A percentile compares a stretch with the other conserved stretches of the same genome.
phyloP scores from a whole-genome alignment of 179 eudicot genomes.

The Heliamphora pulchella region DNA sequence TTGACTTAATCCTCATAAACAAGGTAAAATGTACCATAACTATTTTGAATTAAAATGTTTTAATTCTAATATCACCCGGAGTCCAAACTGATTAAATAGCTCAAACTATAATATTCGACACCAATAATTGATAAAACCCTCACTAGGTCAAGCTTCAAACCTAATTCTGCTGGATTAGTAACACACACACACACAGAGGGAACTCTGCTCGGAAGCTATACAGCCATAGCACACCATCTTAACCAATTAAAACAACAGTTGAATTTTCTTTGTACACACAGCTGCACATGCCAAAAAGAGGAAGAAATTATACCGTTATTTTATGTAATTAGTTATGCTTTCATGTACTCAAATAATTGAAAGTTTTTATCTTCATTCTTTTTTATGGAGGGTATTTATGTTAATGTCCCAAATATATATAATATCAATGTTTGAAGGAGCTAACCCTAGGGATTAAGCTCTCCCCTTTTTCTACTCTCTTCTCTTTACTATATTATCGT shows the following conservation, averaged over 20 bases:
- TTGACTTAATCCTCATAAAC: neutral
- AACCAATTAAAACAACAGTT: neutral
- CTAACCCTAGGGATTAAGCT: too few relatives aligned
- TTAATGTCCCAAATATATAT: too few relatives aligned
- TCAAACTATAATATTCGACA: neutral
- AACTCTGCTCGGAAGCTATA: neutral
- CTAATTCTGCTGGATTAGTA: neutral
- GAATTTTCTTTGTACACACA: too few relatives aligned
- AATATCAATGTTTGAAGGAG: too few relatives aligned
- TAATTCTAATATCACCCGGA: neutral
- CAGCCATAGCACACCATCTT: neutral
- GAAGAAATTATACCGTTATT: neutral
- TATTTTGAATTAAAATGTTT: neutral
- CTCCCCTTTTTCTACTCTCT: too few relatives aligned
- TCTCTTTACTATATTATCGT: too few relatives aligned
- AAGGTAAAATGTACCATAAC: neutral
- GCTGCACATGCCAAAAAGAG: neutral
- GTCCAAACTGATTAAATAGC: neutral
- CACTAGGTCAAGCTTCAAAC: neutral
- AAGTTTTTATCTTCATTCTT: neutral
- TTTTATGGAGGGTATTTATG: neutral
- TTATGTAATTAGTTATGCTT: neutral
- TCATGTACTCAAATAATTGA: neutral
- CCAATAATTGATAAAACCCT: neutral
- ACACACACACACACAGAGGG: neutral